Evolutionary conservation across 2,329 filamentous ascomycete species (phyloP).

Genomic region (Huntiella decipiens): DNA sequence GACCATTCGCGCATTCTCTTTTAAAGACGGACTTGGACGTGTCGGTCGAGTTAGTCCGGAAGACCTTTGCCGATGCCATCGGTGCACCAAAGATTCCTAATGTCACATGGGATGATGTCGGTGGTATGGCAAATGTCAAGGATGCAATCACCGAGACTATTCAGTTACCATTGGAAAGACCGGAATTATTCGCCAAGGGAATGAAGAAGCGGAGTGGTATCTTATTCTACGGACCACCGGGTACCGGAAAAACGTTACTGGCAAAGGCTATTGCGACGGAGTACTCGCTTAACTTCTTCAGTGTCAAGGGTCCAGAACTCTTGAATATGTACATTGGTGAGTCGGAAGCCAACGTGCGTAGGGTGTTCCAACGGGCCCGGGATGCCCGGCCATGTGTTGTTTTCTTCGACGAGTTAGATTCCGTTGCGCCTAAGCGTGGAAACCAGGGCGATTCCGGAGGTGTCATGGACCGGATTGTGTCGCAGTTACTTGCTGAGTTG

Average conservation of each 20-base stretch:
- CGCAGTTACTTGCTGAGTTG: conserved; percentile 80
- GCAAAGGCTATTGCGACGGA: conserved; percentile 88
- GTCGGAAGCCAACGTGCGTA: conserved; percentile 76
- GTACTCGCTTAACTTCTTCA: conserved; percentile 89
- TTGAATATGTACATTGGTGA: conserved; percentile 96
- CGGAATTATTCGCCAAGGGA: conserved; percentile 86
- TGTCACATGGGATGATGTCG: conserved; percentile 90
- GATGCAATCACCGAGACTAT: conserved; percentile 96
- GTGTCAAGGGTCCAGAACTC: conserved; percentile 76
- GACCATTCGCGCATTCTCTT: conserved; percentile 57
- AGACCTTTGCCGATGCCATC: conserved; percentile 95
- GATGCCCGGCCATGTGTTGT: conserved; percentile 78
- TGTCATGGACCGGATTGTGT: conserved; percentile 96
- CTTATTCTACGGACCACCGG: conserved; percentile 76
- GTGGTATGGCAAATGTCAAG: conserved; percentile 82
- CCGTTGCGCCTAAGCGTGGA: conserved; percentile 84
- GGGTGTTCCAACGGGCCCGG: conserved; percentile 71
- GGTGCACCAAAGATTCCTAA: conserved; percentile 96
- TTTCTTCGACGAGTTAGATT: conserved; percentile 87
- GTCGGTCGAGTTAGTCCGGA: conserved; percentile 87
- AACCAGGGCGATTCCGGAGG: conserved; percentile 95
- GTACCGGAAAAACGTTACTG: conserved; percentile 80
- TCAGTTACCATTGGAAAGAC: conserved; percentile 74
- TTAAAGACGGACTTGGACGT: conserved; percentile 71
- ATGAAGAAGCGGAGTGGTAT: conserved; percentile 97